These are phyloP conservation scores for Arthrobotrys conoides DNA, from an alignment of 2,329 filamentous ascomycete genomes.

Conservation along the genomic window DNA sequence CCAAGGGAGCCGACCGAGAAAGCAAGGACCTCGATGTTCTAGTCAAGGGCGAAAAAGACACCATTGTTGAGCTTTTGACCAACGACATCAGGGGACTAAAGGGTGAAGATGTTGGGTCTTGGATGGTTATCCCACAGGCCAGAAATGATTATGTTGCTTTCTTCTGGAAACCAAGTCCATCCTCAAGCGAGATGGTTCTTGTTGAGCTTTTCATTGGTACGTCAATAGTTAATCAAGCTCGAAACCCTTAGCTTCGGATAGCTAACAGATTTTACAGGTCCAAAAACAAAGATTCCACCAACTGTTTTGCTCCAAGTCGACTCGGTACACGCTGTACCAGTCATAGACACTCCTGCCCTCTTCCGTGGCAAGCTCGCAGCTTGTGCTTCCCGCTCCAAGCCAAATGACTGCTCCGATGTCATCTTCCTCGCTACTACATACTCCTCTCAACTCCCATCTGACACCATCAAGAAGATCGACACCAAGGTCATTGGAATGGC, in stretches of 20 bases:
- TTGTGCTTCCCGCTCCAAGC: slow-evolving; percentile 63
- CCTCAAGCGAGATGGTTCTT: slow-evolving; percentile 62
- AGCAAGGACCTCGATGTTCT: slow-evolving; percentile 65
- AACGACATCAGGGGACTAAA: slow-evolving; percentile 60
- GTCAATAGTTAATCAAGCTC: slow-evolving; percentile 6
- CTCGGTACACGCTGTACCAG: slow-evolving; percentile 62
- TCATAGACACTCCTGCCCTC: slow-evolving; percentile 62
- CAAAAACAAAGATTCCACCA: slow-evolving; percentile 63
- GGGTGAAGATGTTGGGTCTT: slow-evolving; percentile 59
- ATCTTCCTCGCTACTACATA: slow-evolving; percentile 63
- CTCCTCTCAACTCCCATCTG: slow-evolving; percentile 59
- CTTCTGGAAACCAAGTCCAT: slow-evolving; percentile 63
- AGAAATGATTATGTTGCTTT: slow-evolving; percentile 65
- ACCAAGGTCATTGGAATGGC: slow-evolving; percentile 63
- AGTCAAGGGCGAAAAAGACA: slow-evolving; percentile 63
- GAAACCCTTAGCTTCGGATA: neutral
- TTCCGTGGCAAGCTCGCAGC: slow-evolving; percentile 64
- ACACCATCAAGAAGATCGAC: slow-evolving; percentile 62
- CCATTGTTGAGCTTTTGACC: slow-evolving; percentile 62
- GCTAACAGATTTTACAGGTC: slow-evolving; percentile 48
- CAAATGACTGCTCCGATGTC: slow-evolving; percentile 63
- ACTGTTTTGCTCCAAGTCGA: slow-evolving; percentile 59
- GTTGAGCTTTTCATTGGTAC: slow-evolving; percentile 64
- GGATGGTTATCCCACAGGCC: slow-evolving; percentile 64
- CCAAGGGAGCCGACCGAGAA: slow-evolving; percentile 63